phyloP scores from a whole-genome alignment of 352 stramenopile species.

The Globisporangium orthogonon region DNA sequence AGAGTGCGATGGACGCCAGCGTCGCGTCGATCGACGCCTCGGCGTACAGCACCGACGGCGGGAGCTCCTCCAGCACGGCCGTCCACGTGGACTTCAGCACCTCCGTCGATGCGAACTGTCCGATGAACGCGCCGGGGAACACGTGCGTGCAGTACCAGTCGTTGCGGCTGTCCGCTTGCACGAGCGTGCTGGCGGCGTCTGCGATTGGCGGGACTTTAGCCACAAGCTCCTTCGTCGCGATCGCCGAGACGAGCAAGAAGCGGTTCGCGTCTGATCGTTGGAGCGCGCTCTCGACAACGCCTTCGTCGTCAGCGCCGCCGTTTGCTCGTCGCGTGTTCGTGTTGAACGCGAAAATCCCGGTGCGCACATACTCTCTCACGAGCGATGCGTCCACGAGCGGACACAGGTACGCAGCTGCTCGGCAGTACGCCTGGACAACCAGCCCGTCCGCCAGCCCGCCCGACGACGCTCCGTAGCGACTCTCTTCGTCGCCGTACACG shows the following conservation, averaged over 20 bases:
- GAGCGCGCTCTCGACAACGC: neutral
- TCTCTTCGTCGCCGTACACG: conserved; percentile 58
- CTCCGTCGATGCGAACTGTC: conserved; percentile 51
- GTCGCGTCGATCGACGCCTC: conserved; percentile 36
- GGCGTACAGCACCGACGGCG: conserved; percentile 52
- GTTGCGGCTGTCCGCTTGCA: conserved; percentile 34
- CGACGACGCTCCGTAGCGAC: conserved; percentile 27
- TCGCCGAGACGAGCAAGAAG: conserved; percentile 62
- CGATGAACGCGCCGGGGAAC: conserved; percentile 70
- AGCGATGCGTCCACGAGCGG: conserved; percentile 39
- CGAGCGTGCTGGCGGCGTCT: conserved; percentile 19
- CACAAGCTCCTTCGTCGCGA: conserved; percentile 63
- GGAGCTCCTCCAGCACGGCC: conserved; percentile 56
- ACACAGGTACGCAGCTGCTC: conserved; percentile 66
- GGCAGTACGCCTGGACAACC: conserved; percentile 67
- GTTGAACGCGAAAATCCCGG: conserved; percentile 62
- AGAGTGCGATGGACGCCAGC: conserved; percentile 30
- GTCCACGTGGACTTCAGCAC: conserved; percentile 47
- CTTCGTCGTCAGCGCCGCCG: neutral
- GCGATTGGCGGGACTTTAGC: conserved; percentile 49
- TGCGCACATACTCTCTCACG: conserved; percentile 51
- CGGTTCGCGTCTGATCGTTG: conserved; percentile 36
- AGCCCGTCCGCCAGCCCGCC: conserved; percentile 43
- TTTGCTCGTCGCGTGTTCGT: neutral
- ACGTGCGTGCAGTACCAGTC: conserved; percentile 62